Evolutionary conservation across 352 stramenopile species (phyloP), one percentile per base, ranked within the genome.

Genomic region (Elongisporangium anandrum): DNA sequence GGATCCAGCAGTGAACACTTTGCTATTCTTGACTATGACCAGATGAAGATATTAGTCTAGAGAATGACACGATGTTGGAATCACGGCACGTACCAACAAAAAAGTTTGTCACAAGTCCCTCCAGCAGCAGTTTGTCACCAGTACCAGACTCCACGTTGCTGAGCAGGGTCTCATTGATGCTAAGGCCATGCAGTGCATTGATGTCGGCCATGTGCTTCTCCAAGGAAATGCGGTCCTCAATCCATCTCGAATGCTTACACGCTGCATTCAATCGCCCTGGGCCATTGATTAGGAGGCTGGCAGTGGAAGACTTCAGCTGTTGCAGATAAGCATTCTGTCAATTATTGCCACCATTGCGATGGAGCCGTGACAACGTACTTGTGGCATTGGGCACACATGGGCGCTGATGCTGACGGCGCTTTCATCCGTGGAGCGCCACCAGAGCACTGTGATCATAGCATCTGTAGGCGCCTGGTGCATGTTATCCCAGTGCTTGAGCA

Each of bases 41-140:
- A 45, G 10, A 50, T n/a, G 38, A 22, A 63, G 29, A 57, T 20
- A 54, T 41, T 64, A 10, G 20, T 58, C 9, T 17, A 54, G 19
- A 41, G 0, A 4, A 21, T 41, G 21, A 19, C 51, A 13, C 19
- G 9, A 45, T 56, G 48, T 15, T 19, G 57, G 3, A 21, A 60
- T 4, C 9, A 26, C 13, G 20, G 15, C 5, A 70, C 73, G 21
- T 61, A 92, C 83, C 65, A 51, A 90, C 76, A 51, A 88, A 94
- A 29, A 94, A 86, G 58, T 94, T 94, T 54, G 79, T 87, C 52
- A 88, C 80, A 20, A 92, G 64, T 13, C 85, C 85, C 75, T 94
- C 85, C 34, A 92, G 67, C 29, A 94, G 65, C 49, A 73, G 49
- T 16, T 39, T 57, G 26, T 85, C 73, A 13, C 56, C 61, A 12